A percentile compares a stretch with the other conserved stretches of the same genome.
Conservation (phyloP, 257 asterid species). For the Nicotiana tabacum region DNA sequence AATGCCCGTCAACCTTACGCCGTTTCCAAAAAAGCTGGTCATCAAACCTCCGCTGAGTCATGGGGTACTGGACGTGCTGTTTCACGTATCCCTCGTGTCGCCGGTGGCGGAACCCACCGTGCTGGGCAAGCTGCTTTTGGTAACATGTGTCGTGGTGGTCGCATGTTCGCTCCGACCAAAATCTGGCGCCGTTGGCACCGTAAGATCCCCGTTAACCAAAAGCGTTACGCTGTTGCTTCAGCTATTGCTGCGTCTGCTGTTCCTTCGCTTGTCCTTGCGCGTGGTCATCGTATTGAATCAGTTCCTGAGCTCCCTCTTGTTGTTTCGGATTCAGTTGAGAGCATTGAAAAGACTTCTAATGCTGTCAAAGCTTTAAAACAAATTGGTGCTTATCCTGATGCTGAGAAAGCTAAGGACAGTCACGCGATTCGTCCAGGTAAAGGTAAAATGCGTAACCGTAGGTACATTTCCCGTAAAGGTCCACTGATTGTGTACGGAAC, state of each 20-base stretch:
- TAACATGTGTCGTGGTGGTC: constrained; percentile 91
- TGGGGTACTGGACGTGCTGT: constrained; percentile 98
- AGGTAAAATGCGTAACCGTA: constrained; percentile 75
- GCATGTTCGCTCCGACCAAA: constrained; percentile 85
- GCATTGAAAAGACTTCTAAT: constrained; percentile 63
- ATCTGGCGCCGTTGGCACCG: constrained; percentile 84
- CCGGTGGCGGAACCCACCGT: constrained; percentile 96
- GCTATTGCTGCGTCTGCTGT: constrained; percentile 80
- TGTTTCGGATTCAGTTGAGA: constrained; percentile 59
- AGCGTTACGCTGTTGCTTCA: constrained; percentile 65
- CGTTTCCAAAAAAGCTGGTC: constrained; percentile 72
- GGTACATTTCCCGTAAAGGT: constrained; percentile 69
- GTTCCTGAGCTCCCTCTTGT: constrained; percentile 78
- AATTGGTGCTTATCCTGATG: constrained; percentile 72
- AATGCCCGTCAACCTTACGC: constrained; percentile 73
- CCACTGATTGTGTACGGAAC: constrained; percentile 75
- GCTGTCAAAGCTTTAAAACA: constrained; percentile 55
- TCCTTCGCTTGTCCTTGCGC: constrained; percentile 65
- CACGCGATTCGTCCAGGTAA: constrained; percentile 61
- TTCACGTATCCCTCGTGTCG: constrained; percentile 87
- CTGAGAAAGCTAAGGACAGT: constrained; percentile 74
- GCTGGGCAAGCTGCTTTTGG: constrained; percentile 93
- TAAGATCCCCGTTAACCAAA: constrained; percentile 55
- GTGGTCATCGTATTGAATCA: constrained; percentile 65
- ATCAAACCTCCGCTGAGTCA: constrained; percentile 90